Conservation (phyloP, 768 basidiomycete genomes). For the Amanita inopinata region DNA sequence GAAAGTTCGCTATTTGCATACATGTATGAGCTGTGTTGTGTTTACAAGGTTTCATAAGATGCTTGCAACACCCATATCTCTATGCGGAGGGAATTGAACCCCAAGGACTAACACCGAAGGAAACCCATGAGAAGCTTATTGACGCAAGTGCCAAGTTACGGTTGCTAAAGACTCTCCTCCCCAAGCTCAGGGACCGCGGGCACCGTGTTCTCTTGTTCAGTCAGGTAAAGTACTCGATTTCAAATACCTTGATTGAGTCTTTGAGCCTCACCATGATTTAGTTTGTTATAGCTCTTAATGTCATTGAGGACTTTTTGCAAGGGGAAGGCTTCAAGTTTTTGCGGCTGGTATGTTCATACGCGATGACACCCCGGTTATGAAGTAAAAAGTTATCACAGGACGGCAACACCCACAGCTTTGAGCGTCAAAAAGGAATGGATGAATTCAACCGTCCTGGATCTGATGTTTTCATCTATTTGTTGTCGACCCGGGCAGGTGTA, state of each 20-base stretch:
- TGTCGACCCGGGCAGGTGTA: slow-evolving; percentile 85
- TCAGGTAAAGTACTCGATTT: slow-evolving; percentile 50
- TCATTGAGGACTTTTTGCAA: slow-evolving; percentile 79
- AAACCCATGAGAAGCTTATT: slow-evolving; percentile 72
- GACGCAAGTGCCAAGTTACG: slow-evolving; percentile 81
- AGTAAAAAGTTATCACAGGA: slow-evolving; percentile 40
- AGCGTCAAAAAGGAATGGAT: slow-evolving; percentile 93
- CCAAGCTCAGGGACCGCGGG: slow-evolving; percentile 74
- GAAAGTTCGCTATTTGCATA: slow-evolving; percentile 48
- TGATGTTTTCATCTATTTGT: slow-evolving; percentile 82
- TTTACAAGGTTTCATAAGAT: slow-evolving; percentile 32
- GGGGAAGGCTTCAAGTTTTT: slow-evolving; percentile 78
- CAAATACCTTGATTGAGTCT: neutral
- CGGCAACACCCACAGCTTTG: slow-evolving; percentile 74
- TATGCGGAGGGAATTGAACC: slow-evolving; percentile 77
- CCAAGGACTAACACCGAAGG: slow-evolving; percentile 38
- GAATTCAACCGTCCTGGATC: slow-evolving; percentile 85
- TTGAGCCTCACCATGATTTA: slow-evolving; percentile 20
- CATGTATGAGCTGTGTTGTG: neutral
- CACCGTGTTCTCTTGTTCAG: slow-evolving; percentile 90
- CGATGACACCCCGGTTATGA: neutral
- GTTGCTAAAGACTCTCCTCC: slow-evolving; percentile 66
- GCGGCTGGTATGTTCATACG: slow-evolving; percentile 43
- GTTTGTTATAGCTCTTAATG: slow-evolving; percentile 83
- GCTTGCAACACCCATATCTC: slow-evolving; percentile 88